Conservation (phyloP, 2,329 filamentous ascomycete genomes). For the Stenocarpella maydis region DNA sequence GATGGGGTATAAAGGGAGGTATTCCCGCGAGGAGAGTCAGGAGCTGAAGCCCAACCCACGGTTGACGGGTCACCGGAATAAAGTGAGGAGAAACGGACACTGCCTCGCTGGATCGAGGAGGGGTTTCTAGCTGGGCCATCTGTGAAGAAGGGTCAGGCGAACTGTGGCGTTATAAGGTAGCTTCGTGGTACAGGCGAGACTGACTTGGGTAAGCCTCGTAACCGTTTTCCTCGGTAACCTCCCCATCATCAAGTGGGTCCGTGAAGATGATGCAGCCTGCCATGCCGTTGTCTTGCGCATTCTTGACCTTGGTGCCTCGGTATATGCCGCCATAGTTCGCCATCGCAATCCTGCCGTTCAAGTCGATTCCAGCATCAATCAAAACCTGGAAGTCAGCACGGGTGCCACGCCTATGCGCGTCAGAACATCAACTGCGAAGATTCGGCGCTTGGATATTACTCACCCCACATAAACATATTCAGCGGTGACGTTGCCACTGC, state of each 20-base stretch:
- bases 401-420: background rate
- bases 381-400: slow-evolving; percentile 18
- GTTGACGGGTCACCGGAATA: slow-evolving; percentile 5
- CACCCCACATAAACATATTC: slow-evolving; percentile 18
- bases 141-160: background rate
- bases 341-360: slow-evolving; percentile 8
- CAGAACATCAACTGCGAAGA: background rate
- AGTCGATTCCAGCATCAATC: slow-evolving; percentile 3
- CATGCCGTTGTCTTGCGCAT: slow-evolving; percentile 16
- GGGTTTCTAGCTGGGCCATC: slow-evolving; percentile 14
- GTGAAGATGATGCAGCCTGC: slow-evolving; percentile 19
- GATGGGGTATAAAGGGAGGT: slow-evolving; percentile 13
- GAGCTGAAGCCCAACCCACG: slow-evolving; percentile 3
- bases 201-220: slow-evolving; percentile 19
- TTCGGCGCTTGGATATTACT: background rate
- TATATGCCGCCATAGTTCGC: slow-evolving; percentile 12
- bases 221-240: slow-evolving; percentile 7
- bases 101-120: background rate
- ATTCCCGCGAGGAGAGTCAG: slow-evolving; percentile 9
- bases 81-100: background rate
- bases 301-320: slow-evolving; percentile 16
- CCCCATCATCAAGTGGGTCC: slow-evolving; percentile 8
- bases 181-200: background rate
- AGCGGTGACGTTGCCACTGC: slow-evolving; percentile 6
- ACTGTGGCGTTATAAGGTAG: too few species aligned